Evolutionary conservation across 139 green algal genomes (phyloP).

Genomic region (Nannochloris sp.): DNA sequence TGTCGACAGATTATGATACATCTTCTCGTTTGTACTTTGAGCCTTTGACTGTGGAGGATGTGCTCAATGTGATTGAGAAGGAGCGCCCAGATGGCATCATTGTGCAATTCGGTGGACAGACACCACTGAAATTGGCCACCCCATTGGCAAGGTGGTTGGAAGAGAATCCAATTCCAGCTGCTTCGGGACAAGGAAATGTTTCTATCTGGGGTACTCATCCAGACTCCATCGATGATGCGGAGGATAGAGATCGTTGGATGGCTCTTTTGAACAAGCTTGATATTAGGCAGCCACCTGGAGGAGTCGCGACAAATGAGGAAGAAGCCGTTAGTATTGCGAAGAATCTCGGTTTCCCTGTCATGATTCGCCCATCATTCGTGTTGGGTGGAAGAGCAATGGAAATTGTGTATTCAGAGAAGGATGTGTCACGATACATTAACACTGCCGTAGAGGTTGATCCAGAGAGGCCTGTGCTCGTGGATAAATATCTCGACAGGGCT

Average conservation of each 20-base stretch:
- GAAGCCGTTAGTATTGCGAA: slow-evolving; percentile 71
- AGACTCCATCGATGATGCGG: slow-evolving; percentile 89
- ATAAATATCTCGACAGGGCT: slow-evolving; percentile 90
- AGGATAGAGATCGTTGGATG: slow-evolving; percentile 85
- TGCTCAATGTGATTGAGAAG: slow-evolving; percentile 94
- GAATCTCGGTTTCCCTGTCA: slow-evolving; percentile 89
- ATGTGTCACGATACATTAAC: slow-evolving; percentile 66
- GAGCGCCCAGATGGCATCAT: slow-evolving; percentile 98
- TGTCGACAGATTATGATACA: slow-evolving; percentile 99
- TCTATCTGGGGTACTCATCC: slow-evolving; percentile 93
- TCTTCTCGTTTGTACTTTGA: slow-evolving; percentile 97
- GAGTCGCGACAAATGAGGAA: slow-evolving; percentile 41
- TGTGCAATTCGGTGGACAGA: slow-evolving; percentile 99
- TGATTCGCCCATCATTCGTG: slow-evolving; percentile 96
- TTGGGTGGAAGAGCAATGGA: slow-evolving; percentile 97
- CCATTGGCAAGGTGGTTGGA: slow-evolving; percentile 67
- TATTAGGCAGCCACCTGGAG: slow-evolving; percentile 80
- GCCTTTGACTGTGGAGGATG: slow-evolving; percentile 86
- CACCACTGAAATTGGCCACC: slow-evolving; percentile 86
- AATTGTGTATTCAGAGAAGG: slow-evolving; percentile 84
- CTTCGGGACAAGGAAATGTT: slow-evolving; percentile 77
- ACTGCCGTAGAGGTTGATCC: slow-evolving; percentile 62
- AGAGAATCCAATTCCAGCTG: slow-evolving; percentile 61
- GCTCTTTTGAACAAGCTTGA: slow-evolving; percentile 59
- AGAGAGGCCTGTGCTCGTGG: slow-evolving; percentile 88